Conservation (phyloP, 768 basidiomycete genomes). For the Suillus weaverae region DNA sequence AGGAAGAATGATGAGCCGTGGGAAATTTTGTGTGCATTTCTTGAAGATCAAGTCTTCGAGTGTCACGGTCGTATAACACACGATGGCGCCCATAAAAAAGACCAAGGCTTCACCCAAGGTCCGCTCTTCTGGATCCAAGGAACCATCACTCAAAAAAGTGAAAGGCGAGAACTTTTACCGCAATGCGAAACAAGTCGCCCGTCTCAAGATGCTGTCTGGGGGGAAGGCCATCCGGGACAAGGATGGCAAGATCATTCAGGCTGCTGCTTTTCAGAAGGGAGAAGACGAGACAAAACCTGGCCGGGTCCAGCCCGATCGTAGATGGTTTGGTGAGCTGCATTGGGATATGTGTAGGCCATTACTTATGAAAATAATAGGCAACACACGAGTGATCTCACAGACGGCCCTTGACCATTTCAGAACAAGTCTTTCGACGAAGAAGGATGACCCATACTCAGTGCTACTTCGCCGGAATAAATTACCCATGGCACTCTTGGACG, state of each 20-base stretch:
- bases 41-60: slow-evolving; percentile 18
- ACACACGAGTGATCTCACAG: slow-evolving; percentile 98
- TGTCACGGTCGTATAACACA: not conserved
- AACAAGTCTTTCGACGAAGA: slow-evolving; percentile 78
- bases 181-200: slow-evolving; percentile 83
- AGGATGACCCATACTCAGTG: slow-evolving; percentile 95
- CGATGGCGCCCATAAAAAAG: slow-evolving; percentile 34
- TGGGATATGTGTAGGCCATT: not conserved
- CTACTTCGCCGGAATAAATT: slow-evolving; percentile 92
- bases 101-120: slow-evolving; percentile 32
- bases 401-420: slow-evolving; percentile 95
- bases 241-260: slow-evolving; percentile 90
- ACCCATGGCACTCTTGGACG: slow-evolving; percentile 94
- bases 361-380: slow-evolving; percentile 52
- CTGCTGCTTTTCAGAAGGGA: slow-evolving; percentile 95
- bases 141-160: slow-evolving; percentile 60
- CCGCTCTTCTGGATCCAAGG: slow-evolving; percentile 48
- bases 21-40: slow-evolving; percentile 26
- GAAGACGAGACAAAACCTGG: slow-evolving; percentile 90
- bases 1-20: slow-evolving; percentile 33
- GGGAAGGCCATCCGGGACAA: slow-evolving; percentile 89
- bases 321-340: slow-evolving; percentile 83
- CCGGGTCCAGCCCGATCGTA: slow-evolving; percentile 88
- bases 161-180: slow-evolving; percentile 99
- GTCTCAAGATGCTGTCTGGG: slow-evolving; percentile 90